Percentiles rank a stretch among this genome's conserved stretches.
Conservation (phyloP, 176 grass and related monocot species). For the Canna indica region DNA sequence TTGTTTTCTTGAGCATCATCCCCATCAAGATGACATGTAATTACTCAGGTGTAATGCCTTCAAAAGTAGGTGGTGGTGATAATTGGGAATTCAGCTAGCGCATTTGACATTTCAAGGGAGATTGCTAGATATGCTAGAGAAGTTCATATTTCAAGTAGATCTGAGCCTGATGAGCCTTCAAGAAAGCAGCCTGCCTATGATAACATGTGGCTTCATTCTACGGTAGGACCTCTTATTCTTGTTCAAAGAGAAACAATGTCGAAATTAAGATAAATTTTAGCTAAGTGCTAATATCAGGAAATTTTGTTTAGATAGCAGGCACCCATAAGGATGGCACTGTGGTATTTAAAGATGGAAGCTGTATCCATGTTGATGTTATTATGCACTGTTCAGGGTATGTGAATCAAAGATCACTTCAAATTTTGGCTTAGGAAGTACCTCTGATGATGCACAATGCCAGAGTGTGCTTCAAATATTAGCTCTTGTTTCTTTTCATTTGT, state of each 20-base stretch:
- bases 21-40: background rate
- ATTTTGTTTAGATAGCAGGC: slow-evolving; percentile 42
- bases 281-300: background rate
- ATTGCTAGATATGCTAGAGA: slow-evolving; percentile 46
- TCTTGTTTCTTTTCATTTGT: background rate
- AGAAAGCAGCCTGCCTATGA: slow-evolving; percentile 43
- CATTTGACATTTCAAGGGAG: slow-evolving; percentile 62
- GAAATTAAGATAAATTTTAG: background rate
- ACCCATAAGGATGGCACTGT: slow-evolving; percentile 43
- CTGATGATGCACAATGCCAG: background rate
- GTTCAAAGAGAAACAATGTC: slow-evolving; percentile 17
- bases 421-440: background rate
- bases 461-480: background rate
- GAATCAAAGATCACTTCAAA: background rate
- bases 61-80: slow-evolving; percentile 43
- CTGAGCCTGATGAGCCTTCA: slow-evolving; percentile 25
- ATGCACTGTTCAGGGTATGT: slow-evolving; percentile 73
- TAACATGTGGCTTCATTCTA: slow-evolving; percentile 78
- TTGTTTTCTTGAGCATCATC: background rate
- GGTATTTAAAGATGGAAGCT: slow-evolving; percentile 48
- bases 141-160: slow-evolving; percentile 55
- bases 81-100: slow-evolving; percentile 49
- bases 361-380: slow-evolving; percentile 49
- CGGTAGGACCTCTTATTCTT: slow-evolving; percentile 38
- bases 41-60: background rate